Percentiles rank a stretch among this genome's conserved stretches.
Evolutionary conservation across 441 rosid species (phyloP).

Genomic region (Erodium moschatum): DNA sequence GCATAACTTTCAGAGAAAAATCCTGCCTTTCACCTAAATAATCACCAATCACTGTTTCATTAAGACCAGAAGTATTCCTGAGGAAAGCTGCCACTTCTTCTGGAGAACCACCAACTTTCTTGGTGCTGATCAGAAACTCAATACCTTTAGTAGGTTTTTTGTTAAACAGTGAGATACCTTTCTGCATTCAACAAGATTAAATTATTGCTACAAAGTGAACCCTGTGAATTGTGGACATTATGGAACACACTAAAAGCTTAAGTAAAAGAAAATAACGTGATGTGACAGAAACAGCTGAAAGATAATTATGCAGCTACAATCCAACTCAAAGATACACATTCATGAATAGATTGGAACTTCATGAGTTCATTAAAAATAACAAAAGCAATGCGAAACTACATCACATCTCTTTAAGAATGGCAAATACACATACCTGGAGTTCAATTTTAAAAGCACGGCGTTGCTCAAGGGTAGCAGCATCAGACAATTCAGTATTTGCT

Average conservation of each 20-base stretch:
- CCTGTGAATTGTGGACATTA: conserved; percentile 5
- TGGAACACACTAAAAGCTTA: conserved; percentile 10
- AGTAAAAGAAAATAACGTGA: neutral
- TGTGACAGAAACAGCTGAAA: neutral
- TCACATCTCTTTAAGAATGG: too few species aligned
- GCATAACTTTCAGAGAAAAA: conserved; percentile 82
- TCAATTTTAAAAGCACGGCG: too few species aligned
- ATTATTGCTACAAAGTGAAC: conserved; percentile 26
- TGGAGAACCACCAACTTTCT: conserved; percentile 68
- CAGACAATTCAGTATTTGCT: too few species aligned
- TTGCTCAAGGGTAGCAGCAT: too few species aligned
- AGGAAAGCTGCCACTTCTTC: conserved; percentile 76
- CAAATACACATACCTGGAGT: too few species aligned
- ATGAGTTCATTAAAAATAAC: too few species aligned
- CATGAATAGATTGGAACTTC: too few species aligned
- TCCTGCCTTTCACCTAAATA: conserved; percentile 97
- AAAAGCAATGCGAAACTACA: too few species aligned
- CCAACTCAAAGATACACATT: conserved; percentile 23
- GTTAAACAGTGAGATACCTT: conserved; percentile 78
- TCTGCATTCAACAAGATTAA: conserved; percentile 52
- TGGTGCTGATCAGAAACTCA: conserved; percentile 63
- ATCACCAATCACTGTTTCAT: conserved; percentile 87
- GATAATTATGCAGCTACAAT: neutral
- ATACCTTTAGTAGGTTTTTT: conserved; percentile 91
- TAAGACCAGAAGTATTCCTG: conserved; percentile 59